A percentile compares a stretch with the other conserved stretches of the same genome.
Evolutionary conservation across 2,329 filamentous ascomycete genomes (phyloP).

Genomic region (Penicillium sp.): DNA sequence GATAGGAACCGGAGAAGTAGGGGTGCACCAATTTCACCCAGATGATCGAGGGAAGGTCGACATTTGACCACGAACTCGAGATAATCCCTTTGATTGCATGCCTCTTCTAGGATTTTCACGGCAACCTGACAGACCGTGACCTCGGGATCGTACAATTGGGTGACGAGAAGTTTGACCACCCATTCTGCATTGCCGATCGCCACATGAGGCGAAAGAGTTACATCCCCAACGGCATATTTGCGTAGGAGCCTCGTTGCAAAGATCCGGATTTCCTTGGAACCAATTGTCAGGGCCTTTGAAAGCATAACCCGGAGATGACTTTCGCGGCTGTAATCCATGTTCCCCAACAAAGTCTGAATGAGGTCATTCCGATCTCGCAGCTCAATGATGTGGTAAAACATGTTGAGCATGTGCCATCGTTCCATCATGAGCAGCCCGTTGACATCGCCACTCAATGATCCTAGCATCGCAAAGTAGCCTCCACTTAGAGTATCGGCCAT

Average conservation of each 20-base stretch:
- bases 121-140: conserved; percentile 95
- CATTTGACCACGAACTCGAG: conserved; percentile 97
- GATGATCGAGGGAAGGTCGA: conserved; percentile 85
- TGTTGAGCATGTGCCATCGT: conserved; percentile 97
- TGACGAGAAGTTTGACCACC: conserved; percentile 96
- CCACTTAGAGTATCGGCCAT: conserved; percentile 83
- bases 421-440: conserved; percentile 88
- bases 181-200: conserved; percentile 73
- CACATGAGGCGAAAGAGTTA: conserved; percentile 38
- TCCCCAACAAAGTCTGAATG: conserved; percentile 80
- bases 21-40: conserved; percentile 94
- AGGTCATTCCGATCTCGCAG: conserved; percentile 86
- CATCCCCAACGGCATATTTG: conserved; percentile 71
- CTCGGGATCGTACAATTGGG: conserved; percentile 94
- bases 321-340: conserved; percentile 85
- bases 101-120: conserved; percentile 95
- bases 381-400: conserved; percentile 98
- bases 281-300: conserved; percentile 88
- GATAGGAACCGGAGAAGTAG: conserved; percentile 88
- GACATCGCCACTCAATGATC: conserved; percentile 76
- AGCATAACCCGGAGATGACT: conserved; percentile 90
- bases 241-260: conserved; percentile 82
- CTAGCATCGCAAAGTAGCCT: conserved; percentile 92
- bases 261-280: conserved; percentile 86
- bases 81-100: conserved; percentile 86